Evolutionary conservation across 164 flowering plant species (phyloP).

Genomic region (Aristolochia fimbriata): DNA sequence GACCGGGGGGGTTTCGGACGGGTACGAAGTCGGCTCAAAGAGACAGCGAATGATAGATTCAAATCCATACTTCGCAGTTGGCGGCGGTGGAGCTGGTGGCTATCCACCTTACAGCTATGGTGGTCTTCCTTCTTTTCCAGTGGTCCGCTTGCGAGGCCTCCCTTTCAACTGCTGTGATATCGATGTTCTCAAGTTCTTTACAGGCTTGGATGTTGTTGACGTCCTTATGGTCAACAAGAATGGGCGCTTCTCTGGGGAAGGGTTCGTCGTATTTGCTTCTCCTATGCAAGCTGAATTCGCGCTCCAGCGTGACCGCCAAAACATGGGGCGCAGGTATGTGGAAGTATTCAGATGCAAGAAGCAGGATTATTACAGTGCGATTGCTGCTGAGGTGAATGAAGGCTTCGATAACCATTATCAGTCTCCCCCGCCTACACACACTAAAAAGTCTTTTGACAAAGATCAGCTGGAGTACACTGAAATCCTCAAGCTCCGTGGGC

Average conservation of each 20-base stretch:
- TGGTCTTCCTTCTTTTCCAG: conserved; percentile 53
- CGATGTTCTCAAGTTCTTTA: conserved; percentile 85
- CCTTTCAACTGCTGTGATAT: conserved; percentile 81
- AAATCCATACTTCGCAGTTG: conserved; percentile 87
- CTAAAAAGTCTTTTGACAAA: conserved; percentile 57
- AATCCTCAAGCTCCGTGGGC: conserved; percentile 70
- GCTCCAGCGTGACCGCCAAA: conserved; percentile 65
- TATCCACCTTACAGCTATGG: conserved; percentile 20
- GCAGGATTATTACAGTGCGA: conserved; percentile 84
- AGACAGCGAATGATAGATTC: conserved; percentile 30
- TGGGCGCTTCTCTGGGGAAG: conserved; percentile 56
- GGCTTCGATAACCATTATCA: conserved; percentile 26
- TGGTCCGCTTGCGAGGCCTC: conserved; percentile 82
- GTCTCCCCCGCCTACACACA: conserved; percentile 48
- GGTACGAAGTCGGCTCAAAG: conserved; percentile 37
- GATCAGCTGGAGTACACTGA: conserved; percentile 69
- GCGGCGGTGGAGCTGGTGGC: conserved; percentile 28
- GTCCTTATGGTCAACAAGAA: conserved; percentile 70
- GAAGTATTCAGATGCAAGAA: conserved; percentile 82
- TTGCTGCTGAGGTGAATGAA: conserved; percentile 41
- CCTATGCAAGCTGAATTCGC: conserved; percentile 73
- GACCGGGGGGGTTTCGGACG: conserved; percentile 30
- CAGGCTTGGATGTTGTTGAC: conserved; percentile 60
- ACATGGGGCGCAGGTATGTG: conserved; percentile 78
- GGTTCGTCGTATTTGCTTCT: conserved; percentile 70